Conservation (phyloP, 257 asterid genomes). For the Phtheirospermum japonicum region DNA sequence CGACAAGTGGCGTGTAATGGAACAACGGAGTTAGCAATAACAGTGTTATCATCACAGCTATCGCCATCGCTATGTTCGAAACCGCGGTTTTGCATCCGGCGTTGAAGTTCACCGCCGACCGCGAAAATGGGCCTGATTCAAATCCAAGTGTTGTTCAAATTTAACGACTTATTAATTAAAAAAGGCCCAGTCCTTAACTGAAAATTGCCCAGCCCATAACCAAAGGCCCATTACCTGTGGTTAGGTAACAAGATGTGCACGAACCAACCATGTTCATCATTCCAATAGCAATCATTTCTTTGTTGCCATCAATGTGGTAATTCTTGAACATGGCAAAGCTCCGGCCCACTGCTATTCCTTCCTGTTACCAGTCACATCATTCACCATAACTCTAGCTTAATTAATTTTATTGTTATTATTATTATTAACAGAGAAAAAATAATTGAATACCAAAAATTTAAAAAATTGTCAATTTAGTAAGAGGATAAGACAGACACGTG, state of each 20-base stretch:
- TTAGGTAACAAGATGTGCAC: slow-evolving; percentile 87
- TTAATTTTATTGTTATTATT: too few relatives aligned
- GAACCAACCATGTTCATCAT: slow-evolving; percentile 93
- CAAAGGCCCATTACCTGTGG: slow-evolving; percentile 71
- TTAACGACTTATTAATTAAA: too few relatives aligned
- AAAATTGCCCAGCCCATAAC: too few relatives aligned
- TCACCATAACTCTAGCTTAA: too few relatives aligned
- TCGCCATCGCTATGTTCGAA: slow-evolving; percentile 91
- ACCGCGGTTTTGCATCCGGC: slow-evolving; percentile 98
- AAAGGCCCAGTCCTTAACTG: too few relatives aligned
- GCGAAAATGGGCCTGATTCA: slow-evolving; percentile 80
- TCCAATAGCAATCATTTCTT: slow-evolving; percentile 96
- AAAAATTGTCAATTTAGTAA: too few relatives aligned
- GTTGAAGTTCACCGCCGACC: slow-evolving; percentile 94
- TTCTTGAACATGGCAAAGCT: slow-evolving; percentile 93
- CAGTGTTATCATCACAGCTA: slow-evolving; percentile 83
- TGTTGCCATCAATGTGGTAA: slow-evolving; percentile 93
- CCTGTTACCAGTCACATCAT: slow-evolving; percentile 57
- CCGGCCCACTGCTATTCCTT: slow-evolving; percentile 96
- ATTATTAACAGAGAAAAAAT: too few relatives aligned
- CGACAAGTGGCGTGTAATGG: slow-evolving; percentile 89
- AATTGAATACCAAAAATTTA: too few relatives aligned
- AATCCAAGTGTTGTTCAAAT: too few relatives aligned
- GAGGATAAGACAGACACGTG: too few relatives aligned
- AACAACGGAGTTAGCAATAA: slow-evolving; percentile 74